Evolutionary conservation across 176 grass and related monocot genomes (phyloP), one percentile per base, ranked within the genome.

Genomic region (Ensete ventricosum): DNA sequence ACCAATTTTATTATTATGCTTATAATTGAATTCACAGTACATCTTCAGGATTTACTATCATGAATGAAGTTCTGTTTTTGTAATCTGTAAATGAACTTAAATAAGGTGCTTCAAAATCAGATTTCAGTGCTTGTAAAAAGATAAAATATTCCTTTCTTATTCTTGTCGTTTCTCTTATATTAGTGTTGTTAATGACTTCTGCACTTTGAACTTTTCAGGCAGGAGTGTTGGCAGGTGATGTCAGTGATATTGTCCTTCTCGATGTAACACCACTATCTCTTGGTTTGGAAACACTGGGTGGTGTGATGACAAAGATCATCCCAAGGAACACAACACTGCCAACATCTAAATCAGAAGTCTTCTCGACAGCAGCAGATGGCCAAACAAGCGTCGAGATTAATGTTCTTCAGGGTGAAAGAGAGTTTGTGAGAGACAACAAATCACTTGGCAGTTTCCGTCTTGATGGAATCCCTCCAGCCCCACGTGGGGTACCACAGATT

Each of bases 221-320:
- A 0, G 95, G 95, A 9, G 95, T 98, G 72, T 83, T 98, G 77
- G 77, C 90, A 1, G 90, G 95, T 88, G 95, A 98, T 60, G 95
- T 98, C 71, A 98, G 92, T 60, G 95, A 99, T 78, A 92, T 99
- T 13, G 90, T 99, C 80, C 86, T 99, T 79, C 86, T 99, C 11
- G 90, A 94, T 89, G 95, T 99, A 48, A 79, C 82, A 58, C 95
- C 95, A 26, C 78, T 99, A 25, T 99, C 90, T 53, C 82, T 91
- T 78, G 95, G 95, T 82, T 86, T 99, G 83, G 95, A 99, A 83
- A 99, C 90, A 23, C 81, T 99, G 72, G 95, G 95, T 78, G 95
- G 90, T 55, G 90, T 99, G 66, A 99, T 99, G 95, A 94, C 90
- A 49, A 99, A 99, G 90, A 94, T 99, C 84, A 99, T 99, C n/a